These are phyloP conservation scores for Puccinia horiana DNA, from an alignment of 1,284 basidiomycete genomes.

Conservation along the genomic window DNA sequence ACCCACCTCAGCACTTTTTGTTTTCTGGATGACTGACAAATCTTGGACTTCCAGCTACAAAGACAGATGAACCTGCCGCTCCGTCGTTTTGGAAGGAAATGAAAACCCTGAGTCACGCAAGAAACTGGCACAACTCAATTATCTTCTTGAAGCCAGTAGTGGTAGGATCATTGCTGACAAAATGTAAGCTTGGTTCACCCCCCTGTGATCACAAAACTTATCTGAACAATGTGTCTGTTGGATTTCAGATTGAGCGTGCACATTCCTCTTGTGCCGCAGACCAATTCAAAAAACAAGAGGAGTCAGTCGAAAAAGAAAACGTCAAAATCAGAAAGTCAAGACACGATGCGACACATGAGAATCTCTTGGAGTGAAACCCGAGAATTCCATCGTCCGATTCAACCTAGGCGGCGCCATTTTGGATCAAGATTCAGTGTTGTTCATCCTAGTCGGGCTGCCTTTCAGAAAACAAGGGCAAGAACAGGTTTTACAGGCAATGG, in stretches of 20 bases:
- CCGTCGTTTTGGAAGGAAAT: conserved; percentile 14
- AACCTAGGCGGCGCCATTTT: not conserved
- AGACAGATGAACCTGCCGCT: not conserved
- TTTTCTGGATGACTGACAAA: not conserved
- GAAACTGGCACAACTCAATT: conserved; percentile 40
- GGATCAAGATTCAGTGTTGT: not conserved
- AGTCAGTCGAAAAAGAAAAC: conserved; percentile 4
- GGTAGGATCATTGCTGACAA: conserved; percentile 48
- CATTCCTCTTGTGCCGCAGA: conserved; percentile 26
- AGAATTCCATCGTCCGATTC: not conserved
- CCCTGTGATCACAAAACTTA: not conserved
- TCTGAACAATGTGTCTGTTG: not conserved
- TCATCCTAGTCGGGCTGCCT: not conserved
- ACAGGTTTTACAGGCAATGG: not conserved
- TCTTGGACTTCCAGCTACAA: not conserved
- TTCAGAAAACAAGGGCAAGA: not conserved
- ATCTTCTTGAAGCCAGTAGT: conserved; percentile 44
- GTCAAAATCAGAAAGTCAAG: not conserved
- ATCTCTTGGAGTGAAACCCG: not conserved
- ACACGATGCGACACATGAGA: not conserved
- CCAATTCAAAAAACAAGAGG: conserved; percentile 7
- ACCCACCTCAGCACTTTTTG: not conserved
- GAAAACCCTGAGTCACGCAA: conserved; percentile 36
- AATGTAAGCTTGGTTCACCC: too few relatives aligned
- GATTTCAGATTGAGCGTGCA: conserved; percentile 40